phyloP scores from a whole-genome alignment of 768 basidiomycete genomes.

The Lentinula sp. region DNA sequence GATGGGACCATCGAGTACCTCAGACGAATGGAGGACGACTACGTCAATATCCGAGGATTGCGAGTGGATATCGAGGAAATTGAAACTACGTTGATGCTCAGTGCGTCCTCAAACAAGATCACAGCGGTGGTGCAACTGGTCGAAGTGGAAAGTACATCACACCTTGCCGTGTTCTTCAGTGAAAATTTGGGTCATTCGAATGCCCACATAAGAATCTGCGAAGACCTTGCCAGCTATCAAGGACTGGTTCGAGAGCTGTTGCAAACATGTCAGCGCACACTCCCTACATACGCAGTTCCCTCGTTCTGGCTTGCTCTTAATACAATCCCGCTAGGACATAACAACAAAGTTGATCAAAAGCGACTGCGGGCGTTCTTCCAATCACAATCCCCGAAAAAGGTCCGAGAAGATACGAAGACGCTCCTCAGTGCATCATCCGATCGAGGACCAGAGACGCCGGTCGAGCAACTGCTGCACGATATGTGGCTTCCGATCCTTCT shows the following conservation, averaged over 20 bases:
- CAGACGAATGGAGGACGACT: conserved; percentile 23
- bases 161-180: neutral
- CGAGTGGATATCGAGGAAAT: conserved; percentile 28
- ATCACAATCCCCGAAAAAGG: neutral
- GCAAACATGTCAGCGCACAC: neutral
- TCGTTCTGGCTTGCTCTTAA: neutral
- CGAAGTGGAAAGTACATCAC: neutral
- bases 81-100: conserved; percentile 7
- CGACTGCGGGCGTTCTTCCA: neutral
- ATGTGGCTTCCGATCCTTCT: neutral
- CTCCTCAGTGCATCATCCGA: neutral
- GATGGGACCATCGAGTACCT: conserved; percentile 24
- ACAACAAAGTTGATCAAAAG: neutral
- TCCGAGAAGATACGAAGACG: neutral
- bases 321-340: neutral
- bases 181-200: neutral
- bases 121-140: neutral
- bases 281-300: neutral
- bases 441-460: neutral
- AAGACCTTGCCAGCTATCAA: neutral
- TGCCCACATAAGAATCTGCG: neutral
- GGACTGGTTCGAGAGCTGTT: neutral
- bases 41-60: conserved; percentile 25
- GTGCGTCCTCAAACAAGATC: neutral
- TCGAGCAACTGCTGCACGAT: neutral